phyloP scores from a whole-genome alignment of 2,329 filamentous ascomycete species.

The Trichoderma sp. region DNA sequence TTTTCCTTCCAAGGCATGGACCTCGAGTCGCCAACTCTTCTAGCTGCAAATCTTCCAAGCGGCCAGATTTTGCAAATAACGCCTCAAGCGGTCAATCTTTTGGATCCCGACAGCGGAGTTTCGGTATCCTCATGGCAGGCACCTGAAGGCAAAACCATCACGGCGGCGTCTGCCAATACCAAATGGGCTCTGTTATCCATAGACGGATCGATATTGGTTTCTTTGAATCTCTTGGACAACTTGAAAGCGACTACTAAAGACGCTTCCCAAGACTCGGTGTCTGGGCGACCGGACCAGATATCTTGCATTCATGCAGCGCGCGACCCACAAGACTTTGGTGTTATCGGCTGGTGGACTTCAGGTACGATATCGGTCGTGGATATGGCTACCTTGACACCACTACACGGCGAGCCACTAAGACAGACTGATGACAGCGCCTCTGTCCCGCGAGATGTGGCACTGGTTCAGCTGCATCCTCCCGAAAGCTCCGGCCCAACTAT shows the following conservation, averaged over 20 bases:
- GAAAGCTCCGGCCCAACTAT: constrained; percentile 65
- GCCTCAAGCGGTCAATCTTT: constrained; percentile 59
- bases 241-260: constrained; percentile 61
- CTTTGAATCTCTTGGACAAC: constrained; percentile 63
- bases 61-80: constrained; percentile 77
- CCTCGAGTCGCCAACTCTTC: constrained; percentile 70
- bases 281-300: constrained; percentile 63
- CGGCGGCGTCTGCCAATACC: constrained; percentile 73
- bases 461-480: constrained; percentile 74
- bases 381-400: constrained; percentile 63
- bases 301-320: constrained; percentile 79
- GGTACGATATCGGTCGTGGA: constrained; percentile 75
- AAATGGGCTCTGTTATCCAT: constrained; percentile 72
- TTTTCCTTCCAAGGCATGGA: constrained; percentile 71
- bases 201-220: constrained; percentile 71
- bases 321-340: constrained; percentile 64
- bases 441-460: constrained; percentile 77
- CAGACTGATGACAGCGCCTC: constrained; percentile 67
- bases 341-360: constrained; percentile 87
- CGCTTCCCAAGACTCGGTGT: constrained; percentile 53
- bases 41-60: constrained; percentile 65
- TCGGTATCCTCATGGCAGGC: constrained; percentile 61
- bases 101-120: constrained; percentile 60
- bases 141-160: constrained; percentile 61
- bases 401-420: constrained; percentile 65